Evolutionary conservation across 345 rosid species (phyloP), one percentile per base, ranked within the genome.

Genomic region (Excoecaria agallocha): DNA sequence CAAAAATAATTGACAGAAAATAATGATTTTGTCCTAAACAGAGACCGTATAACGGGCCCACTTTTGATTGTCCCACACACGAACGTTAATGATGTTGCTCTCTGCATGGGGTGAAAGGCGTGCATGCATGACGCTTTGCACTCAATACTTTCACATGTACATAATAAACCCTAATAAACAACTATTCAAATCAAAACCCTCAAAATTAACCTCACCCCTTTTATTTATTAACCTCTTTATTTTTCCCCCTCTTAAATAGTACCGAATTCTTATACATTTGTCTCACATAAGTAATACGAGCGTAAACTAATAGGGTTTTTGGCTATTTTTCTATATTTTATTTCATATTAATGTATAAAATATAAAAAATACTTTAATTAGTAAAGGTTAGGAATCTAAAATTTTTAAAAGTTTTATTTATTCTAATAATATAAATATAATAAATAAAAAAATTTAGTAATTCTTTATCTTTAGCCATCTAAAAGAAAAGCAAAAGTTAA

Each of bases 81-180:
- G n/a, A 64, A 73, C 41, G 57, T 46, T 25, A 55, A 51, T 70
- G 65, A 81, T 81, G 80, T 11, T 84, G 80, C 74, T 76, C n/a
- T 77, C 74, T 78, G 86, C 84, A 83, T 77, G 80, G 84, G 82
- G 84, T 80, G 81, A 77, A 72, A 72, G 69, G 84, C 83, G 80
- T 83, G 86, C 82, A 51, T 71, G 68, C 65, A 52, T 8, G 72
- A 51, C 68, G 71, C 71, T 51, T 15, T 74, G 61, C 75, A 72
- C 78, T 83, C 78, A 77, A 69, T 82, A 60, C 66, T 20, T 19
- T 66, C 82, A 54, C 83, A 70, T 69, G 74, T 46, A 59, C 16
- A 7, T 30, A n/a, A n/a, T n/a, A 30, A 30, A 4, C 72, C 57
- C 43, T 67, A 4, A 51, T 12, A 67, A 46, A 12, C 73, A 38